A percentile compares a stretch with the other conserved stretches of the same genome.
phyloP scores from a whole-genome alignment of 371 early-diverging fungal genomes.

The Rhizoclosmatium hyalinum region DNA sequence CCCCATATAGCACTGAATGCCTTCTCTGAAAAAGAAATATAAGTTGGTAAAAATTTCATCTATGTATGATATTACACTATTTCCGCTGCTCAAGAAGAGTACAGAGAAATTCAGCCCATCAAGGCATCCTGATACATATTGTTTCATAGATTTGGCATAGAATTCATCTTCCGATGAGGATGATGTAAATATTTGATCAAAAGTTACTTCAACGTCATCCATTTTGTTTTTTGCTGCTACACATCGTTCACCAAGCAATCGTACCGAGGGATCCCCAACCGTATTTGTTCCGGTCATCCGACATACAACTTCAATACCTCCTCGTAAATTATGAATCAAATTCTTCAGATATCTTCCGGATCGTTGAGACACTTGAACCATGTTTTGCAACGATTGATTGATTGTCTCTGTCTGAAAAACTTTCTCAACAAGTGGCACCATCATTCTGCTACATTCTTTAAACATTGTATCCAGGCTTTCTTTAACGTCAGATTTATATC shows the following conservation, averaged over 20 bases:
- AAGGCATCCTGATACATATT: not conserved
- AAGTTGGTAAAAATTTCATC: not conserved
- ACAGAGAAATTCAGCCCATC: constrained; percentile 1
- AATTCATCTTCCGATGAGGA: not conserved
- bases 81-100: not conserved
- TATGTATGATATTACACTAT: not conserved
- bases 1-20: not conserved
- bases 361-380: not conserved
- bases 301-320: not conserved
- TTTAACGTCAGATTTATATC: not conserved
- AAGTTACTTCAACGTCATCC: not conserved
- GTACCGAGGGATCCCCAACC: not conserved
- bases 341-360: not conserved
- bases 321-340: not conserved
- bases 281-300: not conserved
- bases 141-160: not conserved
- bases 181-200: not conserved
- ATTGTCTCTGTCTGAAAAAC: not conserved
- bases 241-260: not conserved
- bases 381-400: not conserved
- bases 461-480: not conserved
- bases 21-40: not conserved
- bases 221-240: not conserved
- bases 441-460: not conserved
- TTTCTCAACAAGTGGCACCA: not conserved